Evolutionary conservation across 2,329 filamentous ascomycete genomes (phyloP), one percentile per base, ranked within the genome.

Genomic region (Cercospora zeae-maydis): DNA sequence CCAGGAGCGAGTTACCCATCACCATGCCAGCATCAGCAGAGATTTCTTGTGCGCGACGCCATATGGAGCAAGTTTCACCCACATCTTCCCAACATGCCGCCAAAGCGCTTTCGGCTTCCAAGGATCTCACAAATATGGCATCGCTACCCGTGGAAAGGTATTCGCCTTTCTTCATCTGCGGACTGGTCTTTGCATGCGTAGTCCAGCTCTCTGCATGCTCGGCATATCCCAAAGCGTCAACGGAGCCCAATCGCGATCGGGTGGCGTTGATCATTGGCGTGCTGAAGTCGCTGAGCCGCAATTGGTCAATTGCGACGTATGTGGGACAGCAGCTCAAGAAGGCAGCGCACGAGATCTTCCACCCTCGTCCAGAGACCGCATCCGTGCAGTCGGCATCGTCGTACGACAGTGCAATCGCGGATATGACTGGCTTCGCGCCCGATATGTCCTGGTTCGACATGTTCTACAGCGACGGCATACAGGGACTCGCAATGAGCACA

Each of bases 121-220:
- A 88, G 68, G 88, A 90, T 58, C 88, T 96, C 65, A 89, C 88
- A 64, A 84, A 86, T 67, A 82, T 93, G 68, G 86, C 92, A 54
- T 88, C 89, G 0, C 85, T 96, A 51, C 89, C 90, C 0, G 86
- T 88, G 4, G 84, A 87, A 0, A 86, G 85, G 33, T 91, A 96
- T 76, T 92, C 87, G 0, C 91, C 92, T 62, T 93, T 93, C 77
- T 92, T 95, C 78, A 90, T 88, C 34, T 95, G 91, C 73, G 88
- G 90, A 39, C 80, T 95, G 55, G 90, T 90, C 1, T 80, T 93
- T 58, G 89, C 88, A 16, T 91, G 90, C 6, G 89, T 93, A 69
- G 89, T 93, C 3, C 90, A 95, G 71, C 82, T 96, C 24, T 91
- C 88, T 60, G 90, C 90, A 66, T 96, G 91, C 86, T 86, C 84